These are phyloP conservation scores for Typha latifolia DNA, from an alignment of 176 grass and related monocot species.

Conservation along the genomic window DNA sequence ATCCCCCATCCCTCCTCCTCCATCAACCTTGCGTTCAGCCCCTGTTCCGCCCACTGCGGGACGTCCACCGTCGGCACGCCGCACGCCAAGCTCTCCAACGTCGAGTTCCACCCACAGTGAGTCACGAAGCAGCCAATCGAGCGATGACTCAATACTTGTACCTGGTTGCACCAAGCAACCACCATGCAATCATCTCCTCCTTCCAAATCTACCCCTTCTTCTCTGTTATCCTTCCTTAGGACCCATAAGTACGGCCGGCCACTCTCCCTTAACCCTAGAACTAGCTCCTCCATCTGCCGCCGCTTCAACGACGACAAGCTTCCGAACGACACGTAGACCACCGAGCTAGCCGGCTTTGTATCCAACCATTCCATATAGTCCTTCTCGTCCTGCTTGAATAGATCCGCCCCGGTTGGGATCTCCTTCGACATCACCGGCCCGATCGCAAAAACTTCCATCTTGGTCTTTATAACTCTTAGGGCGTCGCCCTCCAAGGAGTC, in stretches of 20 bases:
- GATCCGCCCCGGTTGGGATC: background rate
- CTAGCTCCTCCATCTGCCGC: conserved; percentile 37
- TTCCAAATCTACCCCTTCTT: background rate
- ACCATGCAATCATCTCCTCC: conserved; percentile 11
- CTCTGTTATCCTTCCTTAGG: conserved; percentile 26
- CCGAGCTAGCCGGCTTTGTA: conserved; percentile 16
- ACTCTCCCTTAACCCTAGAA: conserved; percentile 6
- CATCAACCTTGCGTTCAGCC: conserved; percentile 12
- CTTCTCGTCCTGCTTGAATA: background rate
- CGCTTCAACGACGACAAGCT: conserved; percentile 29
- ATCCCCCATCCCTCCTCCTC: conserved; percentile 20
- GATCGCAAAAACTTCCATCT: conserved; percentile 21
- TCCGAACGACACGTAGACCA: conserved; percentile 52
- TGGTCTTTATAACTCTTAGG: conserved; percentile 12
- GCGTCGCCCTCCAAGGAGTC: conserved; percentile 35
- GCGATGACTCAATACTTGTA: conserved; percentile 31
- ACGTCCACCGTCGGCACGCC: conserved; percentile 22
- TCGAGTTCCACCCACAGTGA: conserved; percentile 49
- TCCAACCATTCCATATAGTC: conserved; percentile 45
- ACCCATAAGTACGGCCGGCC: conserved; percentile 33
- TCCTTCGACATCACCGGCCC: conserved; percentile 22
- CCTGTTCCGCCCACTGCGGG: conserved; percentile 20
- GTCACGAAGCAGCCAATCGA: conserved; percentile 38
- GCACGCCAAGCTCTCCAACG: conserved; percentile 1
- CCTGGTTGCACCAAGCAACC: conserved; percentile 48